phyloP scores from a whole-genome alignment of 163 green algal species.

The Chloromonas sp. region DNA sequence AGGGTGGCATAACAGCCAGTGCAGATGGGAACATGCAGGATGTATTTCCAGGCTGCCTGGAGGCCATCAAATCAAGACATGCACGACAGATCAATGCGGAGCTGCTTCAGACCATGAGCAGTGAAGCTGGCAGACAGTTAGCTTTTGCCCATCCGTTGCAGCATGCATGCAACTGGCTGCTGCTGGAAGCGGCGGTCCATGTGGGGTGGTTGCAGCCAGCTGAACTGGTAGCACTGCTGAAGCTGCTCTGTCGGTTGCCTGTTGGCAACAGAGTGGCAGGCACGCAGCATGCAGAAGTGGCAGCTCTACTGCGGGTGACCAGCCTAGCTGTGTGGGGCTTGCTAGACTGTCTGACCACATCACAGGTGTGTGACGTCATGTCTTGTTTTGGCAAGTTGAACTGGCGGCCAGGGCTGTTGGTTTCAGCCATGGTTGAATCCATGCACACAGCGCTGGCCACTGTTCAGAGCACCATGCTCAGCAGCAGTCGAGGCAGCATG shows the following conservation, averaged over 20 bases:
- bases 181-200: background rate
- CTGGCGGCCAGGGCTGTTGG: background rate
- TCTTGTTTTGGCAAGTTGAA: background rate
- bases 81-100: too few relatives aligned
- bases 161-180: background rate
- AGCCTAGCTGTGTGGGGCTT: background rate
- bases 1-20: too few relatives aligned
- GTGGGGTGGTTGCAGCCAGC: background rate
- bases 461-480: too few relatives aligned
- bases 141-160: too few relatives aligned
- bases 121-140: too few relatives aligned
- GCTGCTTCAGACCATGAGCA: too few relatives aligned
- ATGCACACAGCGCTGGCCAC: background rate
- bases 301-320: background rate
- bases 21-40: too few relatives aligned
- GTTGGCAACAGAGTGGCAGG: too few relatives aligned
- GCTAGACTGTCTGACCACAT: background rate
- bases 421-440: background rate
- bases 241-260: background rate
- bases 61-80: too few relatives aligned
- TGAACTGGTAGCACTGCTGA: background rate
- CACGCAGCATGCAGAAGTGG: constrained; percentile 21
- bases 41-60: too few relatives aligned
- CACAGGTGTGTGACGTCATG: background rate
- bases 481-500: too few relatives aligned